Evolutionary conservation across 2,329 filamentous ascomycete genomes (phyloP), one percentile per base, ranked within the genome.

Genomic region (Neocucurbitaria cava): DNA sequence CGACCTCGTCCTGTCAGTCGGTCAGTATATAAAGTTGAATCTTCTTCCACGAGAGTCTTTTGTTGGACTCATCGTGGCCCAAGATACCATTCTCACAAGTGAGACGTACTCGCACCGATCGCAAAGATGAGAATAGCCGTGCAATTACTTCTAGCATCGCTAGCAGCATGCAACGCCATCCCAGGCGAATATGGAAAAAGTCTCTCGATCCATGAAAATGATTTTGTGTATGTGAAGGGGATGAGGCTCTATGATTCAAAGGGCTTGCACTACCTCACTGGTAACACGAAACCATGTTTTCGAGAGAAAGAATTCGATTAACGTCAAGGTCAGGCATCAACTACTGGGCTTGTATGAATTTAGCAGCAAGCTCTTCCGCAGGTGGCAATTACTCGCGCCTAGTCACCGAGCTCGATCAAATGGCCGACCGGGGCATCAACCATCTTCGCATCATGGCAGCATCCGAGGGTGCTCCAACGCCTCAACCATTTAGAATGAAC

Each of bases 301-400:
- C 13, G 3, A 28, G 3, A 6, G 17, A 13, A 1, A 2, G 3
- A 23, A 6, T 3, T 9, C n/a, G 7, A 35, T 47, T 65, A 18
- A 65, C 13, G 15, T 2, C 4, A 5, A 3, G 11, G 4, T 8
- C 10, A 71, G 68, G 75, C 59, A 51, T 77, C 40, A 77, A 77
- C 46, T 77, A 77, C 60, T 77, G 75, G 75, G 70, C 74, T 26
- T 77, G 75, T 49, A 71, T 77, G 68, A 77, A 77, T 46, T 52
- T 77, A 15, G 75, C 75, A 3, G 73, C 75, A 28, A 64, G 71
- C 24, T 64, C 62, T 2, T 68, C 70, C 2, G 61, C 65, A 20
- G 75, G 75, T 15, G 75, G 75, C 6, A 75, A 77, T 40, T 67
- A 72, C 50, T 66, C 72, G 7, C 74, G 75, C 20, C 67, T 77